Conservation (phyloP, 345 rosid genomes). For the Citrus sinensis region DNA sequence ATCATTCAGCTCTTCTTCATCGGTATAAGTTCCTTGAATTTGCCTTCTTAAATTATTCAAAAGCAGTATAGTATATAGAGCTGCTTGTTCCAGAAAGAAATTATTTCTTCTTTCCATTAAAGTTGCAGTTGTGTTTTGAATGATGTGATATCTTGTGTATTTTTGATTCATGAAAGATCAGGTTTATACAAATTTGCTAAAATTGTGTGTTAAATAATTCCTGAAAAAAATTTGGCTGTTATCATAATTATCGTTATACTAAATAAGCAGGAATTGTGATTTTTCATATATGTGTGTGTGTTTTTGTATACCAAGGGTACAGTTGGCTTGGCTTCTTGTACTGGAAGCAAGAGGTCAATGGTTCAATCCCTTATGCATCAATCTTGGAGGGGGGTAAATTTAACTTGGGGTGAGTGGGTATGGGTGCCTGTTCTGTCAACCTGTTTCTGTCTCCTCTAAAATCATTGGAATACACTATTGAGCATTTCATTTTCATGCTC, state of each 20-base stretch:
- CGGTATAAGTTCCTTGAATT: constrained; percentile 43
- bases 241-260: neutral
- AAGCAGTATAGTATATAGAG: neutral
- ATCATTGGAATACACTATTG: neutral
- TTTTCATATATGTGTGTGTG: neutral
- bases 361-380: neutral
- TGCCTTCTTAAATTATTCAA: constrained; percentile 8
- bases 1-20: constrained; percentile 89
- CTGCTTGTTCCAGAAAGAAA: neutral
- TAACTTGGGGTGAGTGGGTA: neutral
- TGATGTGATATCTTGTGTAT: neutral
- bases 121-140: constrained; percentile 1
- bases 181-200: neutral
- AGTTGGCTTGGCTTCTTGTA: neutral
- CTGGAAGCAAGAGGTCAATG: neutral
- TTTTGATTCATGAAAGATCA: neutral
- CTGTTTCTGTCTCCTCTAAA: neutral
- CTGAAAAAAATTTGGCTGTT: neutral
- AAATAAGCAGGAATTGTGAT: neutral
- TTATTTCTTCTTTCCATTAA: neutral
- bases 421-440: neutral
- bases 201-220: neutral
- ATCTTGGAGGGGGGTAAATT: neutral
- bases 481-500: neutral
- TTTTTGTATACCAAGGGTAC: neutral